Evolutionary conservation across 2,329 filamentous ascomycete species (phyloP), one percentile per base, ranked within the genome.

Genomic region (Scytalidium lignicola): DNA sequence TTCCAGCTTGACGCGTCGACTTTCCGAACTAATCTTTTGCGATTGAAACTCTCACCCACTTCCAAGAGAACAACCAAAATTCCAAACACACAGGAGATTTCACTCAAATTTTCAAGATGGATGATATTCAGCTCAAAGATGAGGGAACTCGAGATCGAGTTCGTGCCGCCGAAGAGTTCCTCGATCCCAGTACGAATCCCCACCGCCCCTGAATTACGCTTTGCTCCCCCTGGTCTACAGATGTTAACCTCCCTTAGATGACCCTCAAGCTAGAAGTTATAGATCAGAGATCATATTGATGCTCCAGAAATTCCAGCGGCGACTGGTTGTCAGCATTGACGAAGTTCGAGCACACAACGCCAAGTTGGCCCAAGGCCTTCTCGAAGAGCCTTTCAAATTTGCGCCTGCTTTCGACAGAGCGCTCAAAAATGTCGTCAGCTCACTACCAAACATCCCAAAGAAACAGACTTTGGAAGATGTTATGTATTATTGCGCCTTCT

Each of bases 401-500:
- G 82, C 83, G 2, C 75, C 90, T 54, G 90, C 92, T 48, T 97
- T 99, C 70, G 88, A 99, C 66, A 79, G 83, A 58, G 93, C 92
- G 1, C 79, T 99, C 53, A 95, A 93, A 65, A 84, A 93, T 55
- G 86, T 96, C 46, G 85, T 97, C 55, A 81, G 86, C 63, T 86
- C 90, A 2, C 74, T 96, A 26, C 84, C 86, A 10, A 83, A 87
- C 60, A 82, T 88, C 39, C 82, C 89, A 2, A 79, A 85, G 2
- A 84, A 86, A 58, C 89, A 95, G 67, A 84, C 82, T 1, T 79
- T 82, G 41, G 83, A 86, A 23, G 91, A 96, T 65, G 82, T 84
- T 40, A 77, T 89, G 60, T 99, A 96, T 72, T 97, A 99, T 67
- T 96, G 93, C 64, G 93, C 93, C n/a, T 97, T 89, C 73, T 83